A percentile compares a stretch with the other conserved stretches of the same genome.
Conservation (phyloP, 1,284 basidiomycete species). For the Cryptococcus sp. region DNA sequence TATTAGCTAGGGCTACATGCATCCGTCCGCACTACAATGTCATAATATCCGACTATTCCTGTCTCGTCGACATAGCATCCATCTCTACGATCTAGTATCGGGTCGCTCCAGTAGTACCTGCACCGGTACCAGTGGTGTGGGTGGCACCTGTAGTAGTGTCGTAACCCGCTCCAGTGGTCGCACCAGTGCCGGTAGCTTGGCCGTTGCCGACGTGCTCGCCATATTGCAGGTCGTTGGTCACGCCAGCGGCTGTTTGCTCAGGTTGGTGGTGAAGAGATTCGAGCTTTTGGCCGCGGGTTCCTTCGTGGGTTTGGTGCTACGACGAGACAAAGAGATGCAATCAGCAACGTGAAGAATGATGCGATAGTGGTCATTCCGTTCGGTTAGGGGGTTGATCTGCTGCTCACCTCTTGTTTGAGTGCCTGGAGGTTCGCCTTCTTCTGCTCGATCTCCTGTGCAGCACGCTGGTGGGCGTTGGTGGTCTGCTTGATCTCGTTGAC, state of each 20-base stretch:
- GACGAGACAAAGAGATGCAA: neutral
- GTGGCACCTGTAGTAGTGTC: too few species aligned
- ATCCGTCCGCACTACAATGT: too few species aligned
- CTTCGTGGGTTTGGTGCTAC: constrained; percentile 25
- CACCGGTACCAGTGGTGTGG: too few species aligned
- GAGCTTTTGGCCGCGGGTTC: constrained; percentile 21
- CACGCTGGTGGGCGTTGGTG: constrained; percentile 26
- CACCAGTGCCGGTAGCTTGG: neutral
- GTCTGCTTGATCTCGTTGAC: constrained; percentile 26
- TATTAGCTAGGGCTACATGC: too few species aligned
- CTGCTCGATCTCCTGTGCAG: constrained; percentile 24
- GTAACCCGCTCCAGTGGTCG: neutral
- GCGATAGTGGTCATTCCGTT: neutral
- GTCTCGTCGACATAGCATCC: too few species aligned
- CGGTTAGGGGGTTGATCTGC: neutral
- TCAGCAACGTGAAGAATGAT: neutral
- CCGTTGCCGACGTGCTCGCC: constrained; percentile 9
- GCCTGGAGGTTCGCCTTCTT: constrained; percentile 34
- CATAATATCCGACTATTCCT: too few species aligned
- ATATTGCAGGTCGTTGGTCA: constrained; percentile 10
- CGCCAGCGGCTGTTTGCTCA: constrained; percentile 9
- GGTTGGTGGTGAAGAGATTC: constrained; percentile 18
- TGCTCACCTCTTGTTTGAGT: constrained; percentile 26
- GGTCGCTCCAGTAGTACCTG: too few species aligned
- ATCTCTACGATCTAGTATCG: too few species aligned